A percentile compares a stretch with the other conserved stretches of the same genome.
Conservation (phyloP, 148 eudicot species). For the Heliamphora exappendiculata region DNA sequence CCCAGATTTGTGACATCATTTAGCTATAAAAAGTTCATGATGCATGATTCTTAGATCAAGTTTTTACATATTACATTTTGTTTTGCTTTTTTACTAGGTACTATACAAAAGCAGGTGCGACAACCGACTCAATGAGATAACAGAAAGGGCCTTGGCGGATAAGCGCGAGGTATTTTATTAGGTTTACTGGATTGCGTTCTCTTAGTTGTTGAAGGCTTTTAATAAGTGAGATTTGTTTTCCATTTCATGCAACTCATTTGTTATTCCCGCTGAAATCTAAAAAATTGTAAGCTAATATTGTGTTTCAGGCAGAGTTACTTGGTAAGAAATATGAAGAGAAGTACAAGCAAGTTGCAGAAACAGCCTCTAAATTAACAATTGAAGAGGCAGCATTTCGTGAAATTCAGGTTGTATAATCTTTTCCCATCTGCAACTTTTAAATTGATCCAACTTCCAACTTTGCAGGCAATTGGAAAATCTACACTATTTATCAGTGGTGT, state of each 20-base stretch:
- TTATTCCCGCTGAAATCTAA: not conserved
- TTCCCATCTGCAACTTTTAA: not conserved
- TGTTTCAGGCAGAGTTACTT: constrained; percentile 70
- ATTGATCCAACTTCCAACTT: not conserved
- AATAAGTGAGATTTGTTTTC: not conserved
- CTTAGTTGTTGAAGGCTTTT: not conserved
- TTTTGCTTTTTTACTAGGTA: constrained; percentile 40
- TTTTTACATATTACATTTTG: constrained; percentile 1
- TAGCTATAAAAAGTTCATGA: not conserved
- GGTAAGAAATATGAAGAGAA: constrained; percentile 95
- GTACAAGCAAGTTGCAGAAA: constrained; percentile 91
- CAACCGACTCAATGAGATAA: constrained; percentile 94
- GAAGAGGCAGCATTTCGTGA: constrained; percentile 98
- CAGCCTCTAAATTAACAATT: constrained; percentile 77
- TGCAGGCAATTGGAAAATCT: not conserved
- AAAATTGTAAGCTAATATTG: not conserved
- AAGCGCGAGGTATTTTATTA: constrained; percentile 70
- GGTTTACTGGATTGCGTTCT: not conserved
- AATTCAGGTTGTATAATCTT: constrained; percentile 55
- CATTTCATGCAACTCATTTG: not conserved
- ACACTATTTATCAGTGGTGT: not conserved
- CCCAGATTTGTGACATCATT: not conserved
- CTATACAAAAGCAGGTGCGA: constrained; percentile 94
- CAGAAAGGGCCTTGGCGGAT: constrained; percentile 92
- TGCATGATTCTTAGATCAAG: not conserved